Base-by-base conservation (phyloP, 345 rosid species). In the Brassica nigra region DNA sequence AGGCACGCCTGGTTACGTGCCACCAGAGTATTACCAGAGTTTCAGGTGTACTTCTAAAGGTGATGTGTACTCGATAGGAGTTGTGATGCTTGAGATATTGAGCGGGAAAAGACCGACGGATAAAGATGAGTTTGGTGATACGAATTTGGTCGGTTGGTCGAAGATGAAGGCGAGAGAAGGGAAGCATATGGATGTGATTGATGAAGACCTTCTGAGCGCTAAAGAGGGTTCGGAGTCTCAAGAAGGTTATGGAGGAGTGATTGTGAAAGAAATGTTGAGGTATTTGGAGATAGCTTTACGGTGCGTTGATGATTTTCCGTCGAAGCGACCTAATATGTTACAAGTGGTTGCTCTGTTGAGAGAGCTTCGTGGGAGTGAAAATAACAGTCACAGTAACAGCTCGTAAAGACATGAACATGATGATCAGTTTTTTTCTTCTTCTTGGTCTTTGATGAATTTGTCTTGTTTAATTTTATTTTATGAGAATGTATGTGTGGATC, bases 121-220 rank as follows among this genome's bases (percentile, higher is more conserved):
- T 63, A 95, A 92, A 81, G 99, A 95, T 31, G 99, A 95, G 78
- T 95, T 95, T 49, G 99, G 97, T n/a, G 99, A 95, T 86, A 92
- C 97, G 3, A 95, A 95, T 76, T 83, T 95, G 80, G 99, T 92
- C 29, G 99, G 99, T 10, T 95, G 99, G 99, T 90, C 89, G 27
- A 95, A 92, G 86, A 83, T 95, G 88, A 92, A 91, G 80, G 97
- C 83, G 1, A 82, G 90, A 76, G 97, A 92, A 79, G 97, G 95
- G 76, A 88, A 86, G 55, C 97, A 90, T 61, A 92, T 90, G 94
- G 97, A 95, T 74, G 99, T 95, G 72, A 95, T 95, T 6, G 99
- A 95, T 70, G 82, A 84, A 44, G 97, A 94, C 34, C 81, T 94
- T 80, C 74, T 89, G 2, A 84, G 71, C 70, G 75, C 68, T 29